Percentiles rank a stretch among this genome's conserved stretches.
Evolutionary conservation across 176 grass and related monocot genomes (phyloP).

Genomic region (Musa troglodytarum): DNA sequence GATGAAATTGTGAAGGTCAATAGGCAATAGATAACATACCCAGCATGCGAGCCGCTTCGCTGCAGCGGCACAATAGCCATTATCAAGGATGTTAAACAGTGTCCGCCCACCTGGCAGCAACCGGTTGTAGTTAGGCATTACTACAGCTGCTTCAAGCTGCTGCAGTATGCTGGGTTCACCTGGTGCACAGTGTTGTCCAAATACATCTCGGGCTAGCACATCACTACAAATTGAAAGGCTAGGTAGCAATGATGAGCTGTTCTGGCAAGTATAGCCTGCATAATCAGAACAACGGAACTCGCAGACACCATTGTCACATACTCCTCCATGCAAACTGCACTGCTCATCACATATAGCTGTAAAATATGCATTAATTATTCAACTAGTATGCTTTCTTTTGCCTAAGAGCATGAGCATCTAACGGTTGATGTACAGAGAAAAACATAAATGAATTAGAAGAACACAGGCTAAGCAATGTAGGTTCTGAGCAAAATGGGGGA

Average conservation of each 20-base stretch:
- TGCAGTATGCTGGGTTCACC: conserved; percentile 90
- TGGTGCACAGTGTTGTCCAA: conserved; percentile 90
- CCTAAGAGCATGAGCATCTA: neutral
- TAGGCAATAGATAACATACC: conserved; percentile 39
- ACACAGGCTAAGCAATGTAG: neutral
- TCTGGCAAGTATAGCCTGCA: conserved; percentile 97
- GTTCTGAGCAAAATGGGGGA: conserved; percentile 12
- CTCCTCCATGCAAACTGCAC: conserved; percentile 97
- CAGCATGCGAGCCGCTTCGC: conserved; percentile 94
- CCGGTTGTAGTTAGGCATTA: conserved; percentile 94
- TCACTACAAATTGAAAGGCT: conserved; percentile 89
- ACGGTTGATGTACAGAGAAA: neutral
- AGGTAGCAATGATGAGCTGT: conserved; percentile 69
- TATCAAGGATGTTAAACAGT: conserved; percentile 87
- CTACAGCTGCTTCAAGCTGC: conserved; percentile 86
- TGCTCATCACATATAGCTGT: conserved; percentile 95
- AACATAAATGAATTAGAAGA: neutral
- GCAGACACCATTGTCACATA: conserved; percentile 93
- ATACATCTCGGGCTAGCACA: conserved; percentile 71
- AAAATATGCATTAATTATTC: conserved; percentile 23
- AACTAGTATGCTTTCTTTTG: neutral
- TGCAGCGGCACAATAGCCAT: conserved; percentile 81
- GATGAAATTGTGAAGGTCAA: neutral
- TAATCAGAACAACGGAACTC: conserved; percentile 99
- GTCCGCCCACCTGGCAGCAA: conserved; percentile 81